Evolutionary conservation across 163 green algal species (phyloP), one percentile per base, ranked within the genome.

Genomic region (Smithsoniella earleae): DNA sequence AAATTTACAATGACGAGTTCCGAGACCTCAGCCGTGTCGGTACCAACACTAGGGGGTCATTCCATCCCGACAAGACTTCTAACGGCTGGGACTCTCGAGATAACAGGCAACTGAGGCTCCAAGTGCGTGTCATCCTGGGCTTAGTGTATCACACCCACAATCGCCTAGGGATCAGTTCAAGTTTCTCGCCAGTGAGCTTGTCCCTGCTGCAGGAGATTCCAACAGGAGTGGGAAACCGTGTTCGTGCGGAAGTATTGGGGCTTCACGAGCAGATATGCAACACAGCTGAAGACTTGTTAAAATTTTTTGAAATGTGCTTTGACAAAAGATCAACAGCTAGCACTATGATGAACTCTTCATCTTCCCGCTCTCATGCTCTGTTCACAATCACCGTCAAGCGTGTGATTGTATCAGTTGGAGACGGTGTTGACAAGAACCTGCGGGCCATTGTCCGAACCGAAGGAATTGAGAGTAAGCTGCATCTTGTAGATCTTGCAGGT

Each of bases 301-400:
- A 5, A 16, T 69, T 69, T 33, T 69, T 69, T 36, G 58, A 69
- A 16, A 0, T 43, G 18, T 69, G 58, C 58, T 69, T 69, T 33
- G 25, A 69, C 58, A 33, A 69, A 18, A 30, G 91, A 2, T 86
- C 90, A 0, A 97, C 93, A 5, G 91, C 82, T 0, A 85, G 84
- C 25, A 97, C 91, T 2, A 84, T 81, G 73, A 97, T 98, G 91
- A 99, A 99, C 83, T 83, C 85, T 62, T 80, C 79, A 2, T 85
- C 79, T 5, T 85, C 79, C 0, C 81, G 83, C 44, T 88, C 83
- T 2, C 83, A 88, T 54, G 83, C 83, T 27, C 80, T 88, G 55
- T 86, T 88, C 77, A 86, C 81, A 31, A 80, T 88, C 62, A 82
- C 55, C 36, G 73, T 88, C 20, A 20, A 79, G 72, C 77, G 82